These are phyloP conservation scores for Fomitopsis pulvina DNA, from an alignment of 768 basidiomycete genomes.

Conservation along the genomic window DNA sequence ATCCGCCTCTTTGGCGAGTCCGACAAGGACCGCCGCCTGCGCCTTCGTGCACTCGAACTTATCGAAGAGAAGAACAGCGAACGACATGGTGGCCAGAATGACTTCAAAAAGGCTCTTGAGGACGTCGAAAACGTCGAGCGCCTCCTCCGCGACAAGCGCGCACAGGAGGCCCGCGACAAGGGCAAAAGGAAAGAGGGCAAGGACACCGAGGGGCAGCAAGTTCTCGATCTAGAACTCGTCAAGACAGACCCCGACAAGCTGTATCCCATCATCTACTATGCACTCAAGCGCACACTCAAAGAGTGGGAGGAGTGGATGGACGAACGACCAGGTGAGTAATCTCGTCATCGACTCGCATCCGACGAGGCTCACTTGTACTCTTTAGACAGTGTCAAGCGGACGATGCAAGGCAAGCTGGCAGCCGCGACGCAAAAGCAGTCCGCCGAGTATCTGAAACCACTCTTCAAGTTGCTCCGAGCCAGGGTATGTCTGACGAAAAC, in stretches of 20 bases:
- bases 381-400: constrained; percentile 76
- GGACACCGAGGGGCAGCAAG: constrained; percentile 35
- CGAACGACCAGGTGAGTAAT: constrained; percentile 72
- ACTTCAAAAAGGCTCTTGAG: constrained; percentile 86
- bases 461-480: constrained; percentile 86
- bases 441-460: constrained; percentile 92
- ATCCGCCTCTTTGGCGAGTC: constrained; percentile 92
- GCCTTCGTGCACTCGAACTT: constrained; percentile 88
- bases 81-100: constrained; percentile 82
- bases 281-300: constrained; percentile 84
- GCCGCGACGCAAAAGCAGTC: constrained; percentile 95
- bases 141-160: constrained; percentile 49
- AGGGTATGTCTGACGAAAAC: constrained; percentile 41
- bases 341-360: not conserved
- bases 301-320: constrained; percentile 98
- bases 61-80: constrained; percentile 87
- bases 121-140: constrained; percentile 79
- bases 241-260: constrained; percentile 92
- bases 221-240: constrained; percentile 75
- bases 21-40: constrained; percentile 87
- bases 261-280: constrained; percentile 96
- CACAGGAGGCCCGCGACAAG: constrained; percentile 32
- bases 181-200: constrained; percentile 55
- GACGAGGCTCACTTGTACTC: not conserved
- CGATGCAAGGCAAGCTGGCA: constrained; percentile 88